These are phyloP conservation scores for carrot (Daucus carota) DNA, from an alignment of 129 eudicot genomes.

Conservation along the genomic window DH1_v3.0 NC_030384.2:49710501-49711000, in stretches of 20 bases:
- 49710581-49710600: neutral
- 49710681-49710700: neutral
- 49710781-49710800: neutral
- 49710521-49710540: neutral
- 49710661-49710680: neutral
- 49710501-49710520: neutral
- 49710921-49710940: constrained; percentile 46
- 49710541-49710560: neutral
- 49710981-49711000: constrained; percentile 88
- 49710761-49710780: neutral
- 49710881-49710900: neutral
- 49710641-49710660: neutral
- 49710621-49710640: neutral
- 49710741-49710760: neutral
- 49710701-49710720: neutral
- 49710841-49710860: neutral
- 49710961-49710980: constrained; percentile 95
- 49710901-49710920: neutral
- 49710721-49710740: neutral
- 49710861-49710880: neutral
- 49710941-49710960: constrained; percentile 88
- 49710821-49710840: neutral
- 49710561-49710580: neutral
- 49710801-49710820: neutral
- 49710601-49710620: neutral